phyloP scores from a whole-genome alignment of 164 flowering plant species.

The Vitis cinerea region DNA sequence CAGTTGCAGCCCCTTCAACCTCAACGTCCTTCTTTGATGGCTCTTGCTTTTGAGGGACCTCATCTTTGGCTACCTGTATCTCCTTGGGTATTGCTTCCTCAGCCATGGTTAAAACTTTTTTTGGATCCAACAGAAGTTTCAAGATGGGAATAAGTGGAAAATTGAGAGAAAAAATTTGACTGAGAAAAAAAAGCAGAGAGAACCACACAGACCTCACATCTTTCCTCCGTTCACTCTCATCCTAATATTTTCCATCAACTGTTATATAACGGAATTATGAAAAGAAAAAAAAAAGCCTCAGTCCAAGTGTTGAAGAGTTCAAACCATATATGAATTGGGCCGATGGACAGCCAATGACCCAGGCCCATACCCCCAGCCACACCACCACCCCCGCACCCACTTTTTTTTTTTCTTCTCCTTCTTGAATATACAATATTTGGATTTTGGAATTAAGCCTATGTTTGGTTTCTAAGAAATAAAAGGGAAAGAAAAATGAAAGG shows the following conservation, averaged over 20 bases:
- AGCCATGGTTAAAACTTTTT: slow-evolving; percentile 1
- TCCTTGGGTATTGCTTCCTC: neutral
- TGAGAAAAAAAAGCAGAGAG: neutral
- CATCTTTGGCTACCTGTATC: neutral
- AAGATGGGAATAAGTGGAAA: neutral
- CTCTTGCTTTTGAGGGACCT: neutral
- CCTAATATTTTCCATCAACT: neutral
- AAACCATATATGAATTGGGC: too few species aligned
- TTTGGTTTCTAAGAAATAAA: too few species aligned
- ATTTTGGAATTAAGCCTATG: too few species aligned
- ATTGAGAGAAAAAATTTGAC: neutral
- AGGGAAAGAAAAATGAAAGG: too few species aligned
- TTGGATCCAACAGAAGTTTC: neutral
- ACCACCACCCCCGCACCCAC: too few species aligned
- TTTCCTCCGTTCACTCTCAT: slow-evolving; percentile 1
- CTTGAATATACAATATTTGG: too few species aligned
- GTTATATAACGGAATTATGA: too few species aligned
- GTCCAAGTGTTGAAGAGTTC: too few species aligned
- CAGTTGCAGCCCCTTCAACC: neutral
- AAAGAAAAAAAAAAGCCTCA: too few species aligned
- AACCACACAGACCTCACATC: neutral
- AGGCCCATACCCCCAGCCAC: too few species aligned
- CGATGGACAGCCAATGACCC: too few species aligned
- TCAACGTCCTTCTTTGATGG: neutral
- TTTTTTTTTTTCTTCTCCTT: too few species aligned